These are phyloP conservation scores for Pseudopediastrum boryanum DNA, from an alignment of 139 green algal genomes.

Conservation along the genomic window DNA sequence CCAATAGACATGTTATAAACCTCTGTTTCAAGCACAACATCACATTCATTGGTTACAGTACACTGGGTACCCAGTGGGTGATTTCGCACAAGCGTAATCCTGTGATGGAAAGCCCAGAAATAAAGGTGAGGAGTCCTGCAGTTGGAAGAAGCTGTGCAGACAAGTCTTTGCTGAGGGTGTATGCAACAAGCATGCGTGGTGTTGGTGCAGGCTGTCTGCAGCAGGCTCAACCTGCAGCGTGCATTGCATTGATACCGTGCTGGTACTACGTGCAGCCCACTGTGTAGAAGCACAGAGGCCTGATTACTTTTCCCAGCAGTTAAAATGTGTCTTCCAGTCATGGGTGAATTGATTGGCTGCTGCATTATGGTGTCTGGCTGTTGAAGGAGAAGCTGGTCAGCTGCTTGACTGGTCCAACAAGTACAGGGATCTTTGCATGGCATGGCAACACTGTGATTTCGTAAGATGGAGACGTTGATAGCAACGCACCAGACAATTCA, in stretches of 20 bases:
- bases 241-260: neutral
- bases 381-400: too few species aligned
- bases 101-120: conserved; percentile 48
- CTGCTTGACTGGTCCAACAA: too few species aligned
- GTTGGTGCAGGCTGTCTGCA: neutral
- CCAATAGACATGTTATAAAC: conserved; percentile 46
- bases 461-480: too few species aligned
- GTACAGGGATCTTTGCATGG: too few species aligned
- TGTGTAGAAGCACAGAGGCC: too few species aligned
- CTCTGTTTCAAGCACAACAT: conserved; percentile 59
- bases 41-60: conserved; percentile 68
- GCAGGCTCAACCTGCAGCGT: neutral
- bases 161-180: neutral
- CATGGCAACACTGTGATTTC: too few species aligned
- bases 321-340: too few species aligned
- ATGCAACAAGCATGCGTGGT: neutral
- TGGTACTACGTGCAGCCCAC: neutral
- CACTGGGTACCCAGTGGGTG: conserved; percentile 72
- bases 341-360: too few species aligned
- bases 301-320: too few species aligned
- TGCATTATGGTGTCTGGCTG: too few species aligned
- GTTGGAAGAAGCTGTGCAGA: neutral
- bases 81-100: conserved; percentile 51
- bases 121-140: conserved; percentile 22
- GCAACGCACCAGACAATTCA: too few species aligned